Base-by-base conservation (phyloP, 768 basidiomycete genomes). In the Steccherinum ochraceum region DNA sequence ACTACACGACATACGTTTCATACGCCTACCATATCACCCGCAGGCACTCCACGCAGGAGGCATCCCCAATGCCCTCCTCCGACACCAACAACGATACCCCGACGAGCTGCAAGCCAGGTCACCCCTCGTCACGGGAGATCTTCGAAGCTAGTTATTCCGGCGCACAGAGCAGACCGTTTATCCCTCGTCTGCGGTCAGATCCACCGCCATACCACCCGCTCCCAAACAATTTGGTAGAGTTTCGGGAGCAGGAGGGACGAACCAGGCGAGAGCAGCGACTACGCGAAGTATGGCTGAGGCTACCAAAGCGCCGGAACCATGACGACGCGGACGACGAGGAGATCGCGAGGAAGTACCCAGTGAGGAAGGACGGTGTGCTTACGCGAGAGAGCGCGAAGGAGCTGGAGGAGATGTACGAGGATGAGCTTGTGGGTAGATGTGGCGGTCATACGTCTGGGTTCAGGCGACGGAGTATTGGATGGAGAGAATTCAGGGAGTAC, bases 401-500 rank as follows among this genome's bases (percentile, higher is more conserved):
- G 59, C 69, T 90, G 57, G 72, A 81, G 59, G 77, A 73, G 44
- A 76, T 81, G 68, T 95, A 95, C 69, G 81, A 88, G 57, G 77
- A 79, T 57, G 93, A 95, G 63, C 69, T 96, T 40, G 69, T 86
- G 51, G 71, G 73, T 44, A 71, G 71, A 58, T 81, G 80, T 65
- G 71, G 75, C 19, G 73, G 71, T 45, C 68, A 70, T 62, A 61
- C 65, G 52, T 54, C 54, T 47, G 60, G 67, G 44, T 52, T 61
- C 63, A 24, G 72, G 67, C 55, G 71, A 62, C 58, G 72, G 68
- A 54, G 53, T 30, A 77, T 89, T 57, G 72, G 72, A 27, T 92
- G 86, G 86, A 75, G 74, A 49, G 80, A 81, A 55, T 91, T 92
- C 66, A 77, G 77, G 64, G 68, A 77, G 52, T 93, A 90, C 62